Evolutionary conservation across 192 early-diverging fungal genomes (phyloP), one percentile per base, ranked within the genome.

Genomic region (Ambispora gerdemannii): DNA sequence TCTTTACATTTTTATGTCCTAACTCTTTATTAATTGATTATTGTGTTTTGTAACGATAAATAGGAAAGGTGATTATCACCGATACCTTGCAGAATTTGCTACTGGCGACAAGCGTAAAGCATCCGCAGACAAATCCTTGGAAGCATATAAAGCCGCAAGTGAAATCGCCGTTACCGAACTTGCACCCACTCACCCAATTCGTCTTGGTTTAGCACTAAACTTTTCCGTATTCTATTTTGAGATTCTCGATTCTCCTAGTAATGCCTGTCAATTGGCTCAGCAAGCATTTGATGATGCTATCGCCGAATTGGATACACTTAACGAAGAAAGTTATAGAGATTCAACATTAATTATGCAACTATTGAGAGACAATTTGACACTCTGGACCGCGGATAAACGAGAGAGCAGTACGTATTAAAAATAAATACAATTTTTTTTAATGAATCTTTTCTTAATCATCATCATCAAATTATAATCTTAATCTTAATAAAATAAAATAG

Each of bases 151-250:
- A 86, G 82, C 84, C 73, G 97, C 97, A 66, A 91, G 92, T 74
- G 94, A 96, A 75, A 88, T 98, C 78, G 96, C 96, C 67, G 89
- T 89, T 77, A 93, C 91, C 64, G 91, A 96, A 76, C 85, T 98
- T 36, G 87, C 96, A 49, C 93, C 96, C 67, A 98, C 96, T 63
- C 96, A 98, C 87, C 96, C 96, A 72, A 97, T 98, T 81, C 94
- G 96, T 67, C 91, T 98, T 72, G 95, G 95, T 68, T 87, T 98
- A 62, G 95, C 96, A 51, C 87, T 97, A 76, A 97, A 97, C 91
- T 97, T 95, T 87, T 98, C 95, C 36, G 95, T 97, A 33, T 98
- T 98, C 86, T 97, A 95, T 87, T 98, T 97, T 81, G 96, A 98
- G 87, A 98, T 98, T 76, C 83, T 92, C 80, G 97, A 97, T 90